These are phyloP conservation scores for Thielaviopsis punctulata DNA, from an alignment of 2,329 filamentous ascomycete species.

Conservation along the genomic window DNA sequence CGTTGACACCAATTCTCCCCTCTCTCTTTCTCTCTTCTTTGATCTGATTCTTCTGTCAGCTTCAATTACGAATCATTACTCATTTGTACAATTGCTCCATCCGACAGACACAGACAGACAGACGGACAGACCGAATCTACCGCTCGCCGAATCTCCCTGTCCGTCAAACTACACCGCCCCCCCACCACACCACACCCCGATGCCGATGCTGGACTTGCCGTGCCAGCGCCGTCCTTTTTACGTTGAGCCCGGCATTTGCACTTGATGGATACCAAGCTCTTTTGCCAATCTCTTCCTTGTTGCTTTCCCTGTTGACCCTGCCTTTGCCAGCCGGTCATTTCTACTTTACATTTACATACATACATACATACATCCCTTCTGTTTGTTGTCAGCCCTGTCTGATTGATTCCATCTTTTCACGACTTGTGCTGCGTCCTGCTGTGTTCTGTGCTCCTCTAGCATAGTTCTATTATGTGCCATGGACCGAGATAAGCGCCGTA, in stretches of 20 bases:
- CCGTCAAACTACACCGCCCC: too few species aligned
- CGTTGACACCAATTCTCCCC: background rate
- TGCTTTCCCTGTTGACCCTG: background rate
- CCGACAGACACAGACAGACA: background rate
- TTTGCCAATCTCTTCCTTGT: background rate
- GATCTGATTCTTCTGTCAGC: background rate
- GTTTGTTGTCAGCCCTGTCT: background rate
- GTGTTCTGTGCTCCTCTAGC: background rate
- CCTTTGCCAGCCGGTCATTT: background rate
- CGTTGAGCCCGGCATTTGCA: conserved; percentile 9
- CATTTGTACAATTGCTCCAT: background rate
- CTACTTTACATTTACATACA: background rate
- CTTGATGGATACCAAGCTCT: conserved; percentile 6
- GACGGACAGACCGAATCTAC: background rate
- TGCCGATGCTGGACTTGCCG: conserved; percentile 10
- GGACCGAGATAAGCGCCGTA: conserved; percentile 12
- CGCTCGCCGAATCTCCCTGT: background rate
- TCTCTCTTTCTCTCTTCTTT: background rate
- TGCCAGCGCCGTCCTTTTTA: conserved; percentile 9
- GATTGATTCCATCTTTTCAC: background rate
- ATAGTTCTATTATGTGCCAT: conserved; percentile 12
- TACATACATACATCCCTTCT: background rate
- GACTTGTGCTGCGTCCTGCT: background rate
- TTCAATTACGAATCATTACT: background rate
- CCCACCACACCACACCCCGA: conserved; percentile 2